Conservation (phyloP, 306 rosid species). For the Cajanus cajan region DNA sequence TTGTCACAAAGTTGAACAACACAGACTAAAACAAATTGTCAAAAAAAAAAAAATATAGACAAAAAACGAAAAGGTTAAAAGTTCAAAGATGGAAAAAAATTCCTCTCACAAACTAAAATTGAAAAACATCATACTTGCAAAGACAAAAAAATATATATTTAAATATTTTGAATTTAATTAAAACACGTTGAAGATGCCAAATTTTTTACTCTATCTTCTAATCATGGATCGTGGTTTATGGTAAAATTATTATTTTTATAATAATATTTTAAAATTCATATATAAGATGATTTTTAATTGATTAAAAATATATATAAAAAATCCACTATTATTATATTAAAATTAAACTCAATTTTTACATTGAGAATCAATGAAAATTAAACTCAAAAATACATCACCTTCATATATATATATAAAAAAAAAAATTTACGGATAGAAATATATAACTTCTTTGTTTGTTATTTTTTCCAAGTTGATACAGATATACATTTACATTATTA, state of each 20-base stretch:
- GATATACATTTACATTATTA: not conserved
- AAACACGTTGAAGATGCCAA: not conserved
- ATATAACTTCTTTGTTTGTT: not conserved
- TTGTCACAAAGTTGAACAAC: too few species aligned
- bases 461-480: not conserved
- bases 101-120: too few species aligned
- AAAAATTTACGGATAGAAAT: not conserved
- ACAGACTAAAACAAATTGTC: too few species aligned
- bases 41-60: too few species aligned
- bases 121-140: too few species aligned
- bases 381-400: not conserved
- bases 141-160: too few species aligned
- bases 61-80: too few species aligned
- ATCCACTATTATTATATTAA: not conserved
- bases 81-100: too few species aligned
- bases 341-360: not conserved
- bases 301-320: not conserved
- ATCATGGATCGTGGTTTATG: not conserved
- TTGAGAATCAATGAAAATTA: not conserved
- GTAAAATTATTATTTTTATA: not conserved
- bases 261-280: too few species aligned
- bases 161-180: not conserved
- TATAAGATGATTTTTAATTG: not conserved
- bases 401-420: not conserved
- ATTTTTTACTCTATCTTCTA: not conserved